Percentiles rank a stretch among this genome's conserved stretches.
phyloP scores from a whole-genome alignment of 495 filamentous ascomycete species.

The Cercophora newfieldiana region DNA sequence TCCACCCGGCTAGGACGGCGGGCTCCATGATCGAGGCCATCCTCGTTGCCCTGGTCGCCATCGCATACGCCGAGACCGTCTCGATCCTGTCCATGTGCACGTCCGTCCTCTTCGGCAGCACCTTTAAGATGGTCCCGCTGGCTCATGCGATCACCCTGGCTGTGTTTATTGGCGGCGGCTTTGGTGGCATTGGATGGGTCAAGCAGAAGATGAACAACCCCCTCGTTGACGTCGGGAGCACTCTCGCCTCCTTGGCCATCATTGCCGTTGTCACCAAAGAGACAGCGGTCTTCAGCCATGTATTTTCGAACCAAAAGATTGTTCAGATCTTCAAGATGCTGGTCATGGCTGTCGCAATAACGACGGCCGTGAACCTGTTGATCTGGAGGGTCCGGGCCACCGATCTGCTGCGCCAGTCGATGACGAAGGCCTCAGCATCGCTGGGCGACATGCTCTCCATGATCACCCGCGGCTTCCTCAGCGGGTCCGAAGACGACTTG shows the following conservation, averaged over 20 bases:
- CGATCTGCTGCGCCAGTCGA: conserved; percentile 68
- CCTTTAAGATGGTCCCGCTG: conserved; percentile 61
- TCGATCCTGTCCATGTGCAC: conserved; percentile 86
- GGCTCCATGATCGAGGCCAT: conserved; percentile 91
- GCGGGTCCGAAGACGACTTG: conserved; percentile 79
- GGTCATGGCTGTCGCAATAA: conserved; percentile 76
- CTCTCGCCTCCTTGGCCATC: conserved; percentile 83
- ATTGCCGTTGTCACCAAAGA: conserved; percentile 94
- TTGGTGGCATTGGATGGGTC: conserved; percentile 89
- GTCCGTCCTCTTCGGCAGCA: conserved; percentile 70
- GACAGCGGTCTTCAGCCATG: conserved; percentile 75
- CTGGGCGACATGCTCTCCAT: conserved; percentile 78
- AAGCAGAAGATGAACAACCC: conserved; percentile 87
- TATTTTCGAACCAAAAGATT: conserved; percentile 80
- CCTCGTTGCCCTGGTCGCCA: conserved; percentile 77
- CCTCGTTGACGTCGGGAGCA: conserved; percentile 87
- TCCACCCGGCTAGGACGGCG: conserved; percentile 87
- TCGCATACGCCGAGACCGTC: conserved; percentile 78
- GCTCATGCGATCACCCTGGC: conserved; percentile 82
- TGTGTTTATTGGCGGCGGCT: conserved; percentile 83
- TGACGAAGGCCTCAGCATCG: conserved; percentile 72
- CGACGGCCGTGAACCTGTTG: conserved; percentile 73
- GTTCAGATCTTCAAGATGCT: conserved; percentile 89
- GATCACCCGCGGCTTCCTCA: conserved; percentile 84
- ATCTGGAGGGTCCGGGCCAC: conserved; percentile 83